These are phyloP conservation scores for Melianthus villosus DNA, from an alignment of 441 rosid genomes.

Conservation along the genomic window DNA sequence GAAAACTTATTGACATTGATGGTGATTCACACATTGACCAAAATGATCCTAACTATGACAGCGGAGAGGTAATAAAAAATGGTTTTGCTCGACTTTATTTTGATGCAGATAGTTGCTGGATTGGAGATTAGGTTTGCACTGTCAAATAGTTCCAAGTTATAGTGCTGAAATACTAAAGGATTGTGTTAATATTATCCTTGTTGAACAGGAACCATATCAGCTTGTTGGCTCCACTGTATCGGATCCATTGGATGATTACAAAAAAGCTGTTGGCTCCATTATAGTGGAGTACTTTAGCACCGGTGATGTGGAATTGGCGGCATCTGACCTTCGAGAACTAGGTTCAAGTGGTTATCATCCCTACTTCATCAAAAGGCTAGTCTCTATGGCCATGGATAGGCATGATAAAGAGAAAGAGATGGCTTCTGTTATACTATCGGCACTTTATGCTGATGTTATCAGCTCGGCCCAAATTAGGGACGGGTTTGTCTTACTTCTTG, in stretches of 20 bases:
- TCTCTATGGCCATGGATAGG: constrained; percentile 95
- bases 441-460: constrained; percentile 80
- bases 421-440: constrained; percentile 90
- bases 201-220: constrained; percentile 64
- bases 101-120: background rate
- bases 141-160: too few species aligned
- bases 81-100: background rate
- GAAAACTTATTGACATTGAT: constrained; percentile 15
- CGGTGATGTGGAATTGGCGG: constrained; percentile 77
- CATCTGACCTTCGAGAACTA: constrained; percentile 84
- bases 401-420: constrained; percentile 99
- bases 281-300: constrained; percentile 84
- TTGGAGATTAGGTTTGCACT: background rate
- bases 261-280: constrained; percentile 67
- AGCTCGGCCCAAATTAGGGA: constrained; percentile 76
- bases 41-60: constrained; percentile 18
- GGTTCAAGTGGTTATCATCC: constrained; percentile 85
- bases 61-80: constrained; percentile 12
- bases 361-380: constrained; percentile 75
- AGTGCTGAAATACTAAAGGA: too few species aligned
- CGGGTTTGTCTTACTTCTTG: constrained; percentile 92
- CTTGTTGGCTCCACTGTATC: constrained; percentile 74
- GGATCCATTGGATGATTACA: constrained; percentile 89
- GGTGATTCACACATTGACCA: constrained; percentile 13
- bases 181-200: constrained; percentile 1